These are phyloP conservation scores for Suillus placidus DNA, from an alignment of 768 basidiomycete genomes.

Conservation along the genomic window DNA sequence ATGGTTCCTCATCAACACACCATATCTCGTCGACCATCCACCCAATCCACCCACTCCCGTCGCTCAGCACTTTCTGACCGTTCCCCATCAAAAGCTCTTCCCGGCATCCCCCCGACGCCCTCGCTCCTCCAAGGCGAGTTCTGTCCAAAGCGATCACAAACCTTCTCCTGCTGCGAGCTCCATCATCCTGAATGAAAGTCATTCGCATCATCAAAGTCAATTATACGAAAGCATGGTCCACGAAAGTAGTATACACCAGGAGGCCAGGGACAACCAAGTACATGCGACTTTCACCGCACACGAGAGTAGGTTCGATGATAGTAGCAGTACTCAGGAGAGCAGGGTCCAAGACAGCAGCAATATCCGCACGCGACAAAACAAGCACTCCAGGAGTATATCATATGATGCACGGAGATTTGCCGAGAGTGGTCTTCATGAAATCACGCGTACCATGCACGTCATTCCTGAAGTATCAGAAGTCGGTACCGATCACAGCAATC, in stretches of 20 bases:
- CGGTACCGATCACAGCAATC: slow-evolving; percentile 18
- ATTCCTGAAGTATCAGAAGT: slow-evolving; percentile 32
- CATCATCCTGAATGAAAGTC: slow-evolving; percentile 13
- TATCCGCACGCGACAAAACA: slow-evolving; percentile 17
- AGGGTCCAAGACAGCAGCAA: slow-evolving; percentile 11
- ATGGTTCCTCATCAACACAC: slow-evolving; percentile 36
- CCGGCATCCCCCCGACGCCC: slow-evolving; percentile 23
- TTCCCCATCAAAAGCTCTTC: slow-evolving; percentile 12
- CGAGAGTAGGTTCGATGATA: slow-evolving; percentile 13
- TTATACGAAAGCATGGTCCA: slow-evolving; percentile 21
- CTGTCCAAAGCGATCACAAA: slow-evolving; percentile 6
- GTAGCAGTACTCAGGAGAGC: slow-evolving; percentile 20
- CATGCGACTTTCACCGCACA: neutral
- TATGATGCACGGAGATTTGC: slow-evolving; percentile 21
- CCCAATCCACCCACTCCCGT: slow-evolving; percentile 26
- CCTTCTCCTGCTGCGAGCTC: slow-evolving; percentile 21
- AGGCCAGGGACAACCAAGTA: neutral
- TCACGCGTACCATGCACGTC: slow-evolving; percentile 31
- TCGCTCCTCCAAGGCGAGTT: slow-evolving; percentile 15
- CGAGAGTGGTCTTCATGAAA: slow-evolving; percentile 23
- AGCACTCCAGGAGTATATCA: slow-evolving; percentile 18
- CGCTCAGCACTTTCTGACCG: slow-evolving; percentile 27
- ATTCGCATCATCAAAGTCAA: slow-evolving; percentile 16
- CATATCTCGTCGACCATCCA: slow-evolving; percentile 31
- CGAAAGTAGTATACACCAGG: slow-evolving; percentile 17